These are phyloP conservation scores for Aspergillus sp. DNA, from an alignment of 2,329 filamentous ascomycete genomes.

Conservation along the genomic window DNA sequence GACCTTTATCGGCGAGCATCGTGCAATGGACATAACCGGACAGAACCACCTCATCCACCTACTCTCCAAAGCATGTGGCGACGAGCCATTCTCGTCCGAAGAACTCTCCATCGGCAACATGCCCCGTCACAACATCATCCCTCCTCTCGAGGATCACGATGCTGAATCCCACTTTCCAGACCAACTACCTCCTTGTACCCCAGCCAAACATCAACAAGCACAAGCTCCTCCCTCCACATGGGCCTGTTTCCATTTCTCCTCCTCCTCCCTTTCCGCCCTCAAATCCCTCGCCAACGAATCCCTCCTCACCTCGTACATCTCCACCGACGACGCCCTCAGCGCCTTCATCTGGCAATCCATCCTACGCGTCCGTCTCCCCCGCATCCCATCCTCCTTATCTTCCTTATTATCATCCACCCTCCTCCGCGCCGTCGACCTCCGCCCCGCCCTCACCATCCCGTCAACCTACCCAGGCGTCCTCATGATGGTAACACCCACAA, in stretches of 20 bases:
- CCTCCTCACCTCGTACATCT: constrained; percentile 38
- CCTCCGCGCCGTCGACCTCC: constrained; percentile 52
- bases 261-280: constrained; percentile 37
- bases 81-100: constrained; percentile 46
- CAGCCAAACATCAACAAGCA: constrained; percentile 22
- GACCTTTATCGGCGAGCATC: constrained; percentile 51
- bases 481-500: constrained; percentile 49
- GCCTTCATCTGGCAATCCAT: constrained; percentile 54
- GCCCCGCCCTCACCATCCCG: constrained; percentile 44
- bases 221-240: constrained; percentile 40
- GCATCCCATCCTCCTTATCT: background rate
- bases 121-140: constrained; percentile 38
- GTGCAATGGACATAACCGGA: constrained; percentile 53
- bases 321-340: constrained; percentile 55
- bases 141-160: constrained; percentile 37
- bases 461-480: constrained; percentile 50
- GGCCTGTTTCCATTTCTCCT: constrained; percentile 48
- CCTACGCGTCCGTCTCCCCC: constrained; percentile 39
- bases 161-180: background rate
- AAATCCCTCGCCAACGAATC: constrained; percentile 38
- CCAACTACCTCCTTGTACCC: background rate
- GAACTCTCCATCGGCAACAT: constrained; percentile 49
- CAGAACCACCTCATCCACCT: constrained; percentile 49
- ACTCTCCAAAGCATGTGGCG: constrained; percentile 50
- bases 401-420: constrained; percentile 30